A percentile compares a stretch with the other conserved stretches of the same genome.
These are phyloP conservation scores for Eimeria sp. DNA, from an alignment of 169 alveolate species.

Conservation along the genomic window DNA sequence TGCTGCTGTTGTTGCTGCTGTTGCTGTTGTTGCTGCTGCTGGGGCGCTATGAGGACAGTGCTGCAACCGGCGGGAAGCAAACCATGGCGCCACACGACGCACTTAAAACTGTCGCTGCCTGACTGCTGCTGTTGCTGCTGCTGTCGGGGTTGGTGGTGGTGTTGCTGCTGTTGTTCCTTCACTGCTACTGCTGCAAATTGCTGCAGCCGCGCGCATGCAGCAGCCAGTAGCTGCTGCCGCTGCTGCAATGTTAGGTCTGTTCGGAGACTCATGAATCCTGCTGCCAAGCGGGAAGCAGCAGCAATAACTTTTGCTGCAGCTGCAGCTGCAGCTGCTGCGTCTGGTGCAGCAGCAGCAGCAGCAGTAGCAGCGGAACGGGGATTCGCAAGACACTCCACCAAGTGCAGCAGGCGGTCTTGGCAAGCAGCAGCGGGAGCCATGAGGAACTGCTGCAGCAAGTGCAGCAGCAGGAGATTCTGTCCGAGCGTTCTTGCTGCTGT, in stretches of 20 bases:
- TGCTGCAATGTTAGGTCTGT: constrained; percentile 11
- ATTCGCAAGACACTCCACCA: neutral
- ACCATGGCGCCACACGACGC: constrained; percentile 21
- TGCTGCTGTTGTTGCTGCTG: constrained; percentile 9
- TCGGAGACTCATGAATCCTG: neutral
- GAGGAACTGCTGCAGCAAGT: constrained; percentile 45
- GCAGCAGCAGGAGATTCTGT: constrained; percentile 31
- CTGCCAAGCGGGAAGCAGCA: neutral
- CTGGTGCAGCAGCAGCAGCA: constrained; percentile 36
- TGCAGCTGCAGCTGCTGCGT: constrained; percentile 25
- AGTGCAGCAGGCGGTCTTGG: constrained; percentile 24
- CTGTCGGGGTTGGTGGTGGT: neutral
- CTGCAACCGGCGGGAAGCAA: constrained; percentile 10
- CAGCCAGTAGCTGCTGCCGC: constrained; percentile 37
- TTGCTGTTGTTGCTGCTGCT: constrained; percentile 28
- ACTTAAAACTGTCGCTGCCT: neutral
- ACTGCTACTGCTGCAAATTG: neutral
- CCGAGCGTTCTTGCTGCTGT: constrained; percentile 27
- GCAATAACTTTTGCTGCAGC: neutral
- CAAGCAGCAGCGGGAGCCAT: constrained; percentile 4
- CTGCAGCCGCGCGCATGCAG: constrained; percentile 26
- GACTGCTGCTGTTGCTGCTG: neutral
- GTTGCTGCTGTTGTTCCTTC: constrained; percentile 7
- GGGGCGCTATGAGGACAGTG: constrained; percentile 12
- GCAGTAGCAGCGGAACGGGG: neutral